Base-by-base conservation (phyloP, 495 filamentous ascomycete species). In the Aspergillus saccharolyticus region DNA sequence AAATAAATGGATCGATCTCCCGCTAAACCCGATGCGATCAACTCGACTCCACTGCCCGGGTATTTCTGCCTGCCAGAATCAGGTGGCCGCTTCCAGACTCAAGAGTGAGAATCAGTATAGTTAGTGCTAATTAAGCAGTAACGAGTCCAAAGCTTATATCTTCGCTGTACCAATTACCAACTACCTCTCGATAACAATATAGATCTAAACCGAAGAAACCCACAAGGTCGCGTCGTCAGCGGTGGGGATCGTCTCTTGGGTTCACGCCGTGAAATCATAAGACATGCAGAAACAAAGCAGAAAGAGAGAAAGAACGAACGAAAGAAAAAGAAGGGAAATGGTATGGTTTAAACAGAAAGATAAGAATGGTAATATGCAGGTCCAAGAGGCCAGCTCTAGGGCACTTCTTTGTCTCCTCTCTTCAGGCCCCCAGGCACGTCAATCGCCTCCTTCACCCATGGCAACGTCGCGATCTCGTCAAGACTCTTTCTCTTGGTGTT, bases 371-470 rank as follows among this genome's bases (percentile, higher is more conserved):
- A 50, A 59, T 30, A 63, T 54, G 22, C 56, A 46, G 19, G 51
- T 59, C 21, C 20, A 51, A 59, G 68, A 74, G 69, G 58, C 70
- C 72, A 54, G 74, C 72, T 73, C 72, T 75, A 78, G 16, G 75
- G 74, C 54, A 76, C 84, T 66, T 83, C 79, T 57, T 88, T 87
- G 61, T 90, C 86, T 46, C 84, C 78, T 58, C 85, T 79, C 63
- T 81, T 81, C 54, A 95, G 72, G 6, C 90, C 88, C 16, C 81
- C 86, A 7, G 85, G 82, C 4, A 92, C 84, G 55, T 78, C 62
- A 42, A 98, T 86, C 4, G 84, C 92, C 19, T 79, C 80, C 25
- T 70, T 73, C 5, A 98, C 89, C 91, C 91, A 98, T 52, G 84
- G 80, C 52, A 81, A 80, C 51, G 80, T 76, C 42, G 80, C 84